A percentile compares a stretch with the other conserved stretches of the same genome.
Conservation (phyloP, 345 rosid species). For the Bruguiera sexangula region DNA sequence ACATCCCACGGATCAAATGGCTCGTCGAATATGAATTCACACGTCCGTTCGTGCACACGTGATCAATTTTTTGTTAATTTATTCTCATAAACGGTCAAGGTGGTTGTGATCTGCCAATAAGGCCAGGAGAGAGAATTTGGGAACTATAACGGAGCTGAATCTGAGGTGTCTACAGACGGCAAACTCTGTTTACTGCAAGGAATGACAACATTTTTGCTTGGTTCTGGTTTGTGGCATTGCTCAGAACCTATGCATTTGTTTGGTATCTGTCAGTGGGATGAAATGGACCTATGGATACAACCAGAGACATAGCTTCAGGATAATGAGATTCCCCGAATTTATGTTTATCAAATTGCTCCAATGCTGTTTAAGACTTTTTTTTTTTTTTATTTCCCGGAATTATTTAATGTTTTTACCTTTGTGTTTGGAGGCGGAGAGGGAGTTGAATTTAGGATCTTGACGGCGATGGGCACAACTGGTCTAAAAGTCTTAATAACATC, state of each 20-base stretch:
- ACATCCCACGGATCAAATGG: too few relatives aligned
- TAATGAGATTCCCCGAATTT: background rate
- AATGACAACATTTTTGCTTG: slow-evolving; percentile 6
- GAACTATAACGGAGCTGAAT: slow-evolving; percentile 6
- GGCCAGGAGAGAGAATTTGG: slow-evolving; percentile 14
- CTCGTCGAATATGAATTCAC: too few relatives aligned
- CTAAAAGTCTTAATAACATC: too few relatives aligned
- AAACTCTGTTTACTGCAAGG: background rate
- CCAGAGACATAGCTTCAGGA: background rate
- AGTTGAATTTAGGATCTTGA: too few relatives aligned
- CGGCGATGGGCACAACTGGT: too few relatives aligned
- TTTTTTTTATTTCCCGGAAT: background rate
- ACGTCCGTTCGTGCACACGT: too few relatives aligned
- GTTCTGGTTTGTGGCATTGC: slow-evolving; percentile 7
- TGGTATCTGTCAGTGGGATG: background rate
- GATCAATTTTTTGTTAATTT: slow-evolving; percentile 14
- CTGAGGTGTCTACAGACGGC: slow-evolving; percentile 40
- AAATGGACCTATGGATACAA: background rate
- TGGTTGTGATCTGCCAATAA: slow-evolving; percentile 30
- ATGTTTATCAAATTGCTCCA: too few relatives aligned
- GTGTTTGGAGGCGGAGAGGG: too few relatives aligned
- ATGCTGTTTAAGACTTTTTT: background rate
- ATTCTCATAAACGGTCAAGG: slow-evolving; percentile 15
- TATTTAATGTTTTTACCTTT: too few relatives aligned
- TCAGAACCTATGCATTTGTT: background rate